Base-by-base conservation (phyloP, 352 stramenopile genomes). In the Pythium chondricola region DNA sequence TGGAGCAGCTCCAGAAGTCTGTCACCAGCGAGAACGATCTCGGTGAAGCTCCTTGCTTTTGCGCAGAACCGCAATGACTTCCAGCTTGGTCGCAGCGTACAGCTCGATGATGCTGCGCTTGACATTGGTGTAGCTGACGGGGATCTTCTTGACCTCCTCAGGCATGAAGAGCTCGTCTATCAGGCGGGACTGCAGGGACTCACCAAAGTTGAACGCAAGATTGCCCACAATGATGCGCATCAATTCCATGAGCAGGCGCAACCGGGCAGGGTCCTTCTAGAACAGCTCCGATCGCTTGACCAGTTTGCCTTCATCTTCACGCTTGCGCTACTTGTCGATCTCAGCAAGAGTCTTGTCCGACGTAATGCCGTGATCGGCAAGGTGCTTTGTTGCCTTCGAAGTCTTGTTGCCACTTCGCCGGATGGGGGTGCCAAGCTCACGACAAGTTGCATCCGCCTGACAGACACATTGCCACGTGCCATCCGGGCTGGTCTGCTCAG, bases 1-100 rank as follows among this genome's bases (percentile, higher is more conserved):
- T n/a, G 11, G 40, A 45, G 24, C 36, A 53, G 0, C 33, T 49
- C 38, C 55, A 58, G 40, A 52, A 56, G 9, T 69, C 53, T 13
- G 43, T 43, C 39, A 59, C 41, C 1, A 64, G 8, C 1, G 51
- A 42, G 30, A 65, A 63, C 29, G 46, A 48, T 7, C 8, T 11
- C 3, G n/a, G 21, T 25, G 11, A 27, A 1, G 2, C 3, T 7
- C 43, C 3, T 30, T 30, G 25, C 18, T 29, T 48, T 29, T 39
- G 20, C 4, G 6, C 2, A 48, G 21, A 14, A 33, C 25, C 4
- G 29, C 31, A 2, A 16, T n/a, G 39, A 45, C 39, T 26, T 49
- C 49, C 2, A 21, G 26, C 5, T 37, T 14, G n/a, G 39, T 38
- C 8, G 49, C 25, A 6, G 39, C 41, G 24, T 50, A 49, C 17